phyloP scores from a whole-genome alignment of 331 rosid genomes.

The Saraca asoca region DNA sequence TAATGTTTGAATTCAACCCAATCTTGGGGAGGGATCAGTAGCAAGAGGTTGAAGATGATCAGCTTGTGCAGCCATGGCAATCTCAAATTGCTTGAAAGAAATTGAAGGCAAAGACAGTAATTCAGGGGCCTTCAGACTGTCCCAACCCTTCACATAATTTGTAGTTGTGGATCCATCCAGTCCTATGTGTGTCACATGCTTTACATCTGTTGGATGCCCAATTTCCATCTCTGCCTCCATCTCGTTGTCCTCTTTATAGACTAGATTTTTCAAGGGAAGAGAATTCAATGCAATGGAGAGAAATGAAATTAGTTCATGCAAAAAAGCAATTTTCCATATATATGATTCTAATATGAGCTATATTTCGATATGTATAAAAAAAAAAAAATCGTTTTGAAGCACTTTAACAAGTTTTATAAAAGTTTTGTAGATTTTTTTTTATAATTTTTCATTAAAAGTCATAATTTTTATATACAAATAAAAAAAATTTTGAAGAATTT shows the following conservation, averaged over 20 bases:
- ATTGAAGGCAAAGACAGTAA: slow-evolving; percentile 56
- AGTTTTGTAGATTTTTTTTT: too few relatives aligned
- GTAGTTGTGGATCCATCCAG: slow-evolving; percentile 56
- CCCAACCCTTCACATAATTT: slow-evolving; percentile 51
- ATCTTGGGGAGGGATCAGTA: slow-evolving; percentile 24
- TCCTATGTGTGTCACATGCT: slow-evolving; percentile 68
- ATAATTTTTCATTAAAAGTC: too few relatives aligned
- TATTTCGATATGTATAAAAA: too few relatives aligned
- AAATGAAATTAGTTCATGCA: too few relatives aligned
- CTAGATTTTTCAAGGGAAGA: slow-evolving; percentile 32
- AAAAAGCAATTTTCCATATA: too few relatives aligned
- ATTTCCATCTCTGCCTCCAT: slow-evolving; percentile 69
- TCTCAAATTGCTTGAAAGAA: slow-evolving; percentile 61
- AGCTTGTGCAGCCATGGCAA: slow-evolving; percentile 58
- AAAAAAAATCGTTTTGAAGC: too few relatives aligned
- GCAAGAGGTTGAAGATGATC: slow-evolving; percentile 24
- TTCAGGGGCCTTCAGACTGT: slow-evolving; percentile 50
- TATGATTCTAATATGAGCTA: too few relatives aligned
- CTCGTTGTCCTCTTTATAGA: slow-evolving; percentile 55
- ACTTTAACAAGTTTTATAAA: too few relatives aligned
- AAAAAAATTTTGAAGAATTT: too few relatives aligned
- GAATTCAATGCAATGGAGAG: too few relatives aligned
- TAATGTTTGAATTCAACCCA: slow-evolving; percentile 10
- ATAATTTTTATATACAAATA: too few relatives aligned
- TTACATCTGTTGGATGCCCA: slow-evolving; percentile 68